Percentiles rank a stretch among this genome's conserved stretches.
Evolutionary conservation across 345 rosid genomes (phyloP).

Genomic region (Acer yangbiense): DNA sequence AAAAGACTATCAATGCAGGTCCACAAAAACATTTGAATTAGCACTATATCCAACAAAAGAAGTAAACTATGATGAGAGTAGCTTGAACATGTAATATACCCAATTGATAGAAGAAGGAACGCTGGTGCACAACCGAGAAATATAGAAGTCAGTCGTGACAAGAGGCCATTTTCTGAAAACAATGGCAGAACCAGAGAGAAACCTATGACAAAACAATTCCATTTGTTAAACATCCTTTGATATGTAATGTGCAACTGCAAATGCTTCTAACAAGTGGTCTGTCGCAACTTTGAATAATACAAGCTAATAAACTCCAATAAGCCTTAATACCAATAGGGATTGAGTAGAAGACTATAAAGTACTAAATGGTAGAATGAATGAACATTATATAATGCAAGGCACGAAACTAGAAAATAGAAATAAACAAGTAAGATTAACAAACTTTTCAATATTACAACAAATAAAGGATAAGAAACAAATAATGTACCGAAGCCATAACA

Average conservation of each 20-base stretch:
- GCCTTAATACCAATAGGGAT: neutral
- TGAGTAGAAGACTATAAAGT: neutral
- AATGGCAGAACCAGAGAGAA: constrained; percentile 79
- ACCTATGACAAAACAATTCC: constrained; percentile 38
- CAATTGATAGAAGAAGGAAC: constrained; percentile 89
- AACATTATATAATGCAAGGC: neutral
- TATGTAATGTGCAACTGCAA: neutral
- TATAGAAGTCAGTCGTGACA: constrained; percentile 80
- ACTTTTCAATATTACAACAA: neutral
- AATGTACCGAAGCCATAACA: neutral
- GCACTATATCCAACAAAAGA: constrained; percentile 13
- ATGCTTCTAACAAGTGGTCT: neutral
- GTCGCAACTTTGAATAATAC: neutral
- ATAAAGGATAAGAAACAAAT: neutral
- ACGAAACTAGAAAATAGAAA: neutral
- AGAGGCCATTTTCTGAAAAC: constrained; percentile 67
- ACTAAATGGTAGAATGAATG: too few species aligned
- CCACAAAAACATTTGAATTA: constrained; percentile 10
- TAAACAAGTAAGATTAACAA: neutral
- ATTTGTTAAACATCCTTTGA: neutral
- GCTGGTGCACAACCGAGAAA: constrained; percentile 91
- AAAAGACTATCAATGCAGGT: neutral
- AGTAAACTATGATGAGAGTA: neutral
- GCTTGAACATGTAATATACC: constrained; percentile 44
- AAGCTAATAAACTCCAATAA: neutral